Evolutionary conservation across 169 alveolate species (phyloP).

Genomic region (Cryptosporidium viatorum): DNA sequence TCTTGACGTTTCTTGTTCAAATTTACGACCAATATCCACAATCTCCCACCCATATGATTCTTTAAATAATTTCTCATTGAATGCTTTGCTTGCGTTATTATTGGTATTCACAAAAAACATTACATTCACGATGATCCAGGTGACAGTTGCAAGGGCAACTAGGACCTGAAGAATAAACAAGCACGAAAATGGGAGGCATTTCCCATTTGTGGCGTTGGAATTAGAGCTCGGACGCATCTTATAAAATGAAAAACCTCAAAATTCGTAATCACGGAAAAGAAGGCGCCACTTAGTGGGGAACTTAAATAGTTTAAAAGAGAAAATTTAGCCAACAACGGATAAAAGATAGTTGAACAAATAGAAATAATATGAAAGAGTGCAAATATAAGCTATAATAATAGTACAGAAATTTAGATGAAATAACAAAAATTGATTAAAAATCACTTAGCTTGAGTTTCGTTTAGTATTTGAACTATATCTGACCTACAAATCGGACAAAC

Average conservation of each 20-base stretch:
- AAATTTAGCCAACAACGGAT: neutral
- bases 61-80: slow-evolving; percentile 35
- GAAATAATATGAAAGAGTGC: neutral
- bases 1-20: neutral
- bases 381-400: neutral
- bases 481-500: slow-evolving; percentile 75
- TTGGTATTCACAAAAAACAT: slow-evolving; percentile 44
- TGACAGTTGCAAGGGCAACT: slow-evolving; percentile 55
- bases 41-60: slow-evolving; percentile 68
- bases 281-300: slow-evolving; percentile 39
- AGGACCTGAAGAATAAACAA: slow-evolving; percentile 24
- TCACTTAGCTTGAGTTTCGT: slow-evolving; percentile 12
- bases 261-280: neutral
- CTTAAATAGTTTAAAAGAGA: neutral
- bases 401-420: neutral
- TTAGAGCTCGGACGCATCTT: neutral
- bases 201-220: slow-evolving; percentile 14
- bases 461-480: slow-evolving; percentile 36
- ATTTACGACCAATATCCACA: neutral
- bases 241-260: neutral
- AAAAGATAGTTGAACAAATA: neutral
- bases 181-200: slow-evolving; percentile 34
- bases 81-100: slow-evolving; percentile 8
- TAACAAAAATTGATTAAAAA: neutral
- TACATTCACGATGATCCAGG: slow-evolving; percentile 55